Evolutionary conservation across 176 grass and related monocot species (phyloP), one percentile per base, ranked within the genome.

Genomic region (Aegilops tauschii): DNA sequence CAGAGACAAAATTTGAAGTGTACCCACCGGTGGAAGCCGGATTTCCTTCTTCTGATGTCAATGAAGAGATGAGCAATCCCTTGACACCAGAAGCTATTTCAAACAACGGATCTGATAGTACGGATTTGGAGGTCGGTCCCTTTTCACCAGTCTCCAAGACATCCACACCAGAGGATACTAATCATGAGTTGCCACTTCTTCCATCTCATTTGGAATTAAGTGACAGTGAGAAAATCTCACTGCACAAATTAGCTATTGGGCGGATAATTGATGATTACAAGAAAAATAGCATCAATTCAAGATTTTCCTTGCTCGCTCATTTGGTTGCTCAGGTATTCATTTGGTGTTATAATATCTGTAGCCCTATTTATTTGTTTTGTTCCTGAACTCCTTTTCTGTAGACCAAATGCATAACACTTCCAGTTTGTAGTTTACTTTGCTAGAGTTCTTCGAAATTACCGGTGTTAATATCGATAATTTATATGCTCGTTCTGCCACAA

Each of bases 251-350:
- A 64, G 85, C 92, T 31, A 70, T 99, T 90, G 72, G 75, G 59
- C 52, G 91, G 68, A 90, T 99, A 73, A 89, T 99, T 79, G 90
- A 92, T 72, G 89, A 91, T 86, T 89, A 90, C 73, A 92, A 97
- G 73, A 78, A 83, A 34, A 89, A 87, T 49, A 83, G 47, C 84
- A 66, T 79, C 80, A 64, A 89, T 84, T 61, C 89, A 78, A 86
- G 89, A 56, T 93, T 95, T 90, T 93, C 79, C 35, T 85, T 99
- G 80, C 90, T 99, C 87, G 92, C 97, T 39, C 94, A 88, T 85
- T 86, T 99, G 92, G 76, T 99, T 88, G 72, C 91, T 59, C 97
- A 97, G 94, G 97, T 97, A 90, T 68, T 65, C 39, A 80, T 90
- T 86, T 73, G n/a, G 27, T 61, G 29, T 86, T 31, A 18, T 83